Evolutionary conservation across 306 rosid species (phyloP).

Genomic region (Quercus glauca): DNA sequence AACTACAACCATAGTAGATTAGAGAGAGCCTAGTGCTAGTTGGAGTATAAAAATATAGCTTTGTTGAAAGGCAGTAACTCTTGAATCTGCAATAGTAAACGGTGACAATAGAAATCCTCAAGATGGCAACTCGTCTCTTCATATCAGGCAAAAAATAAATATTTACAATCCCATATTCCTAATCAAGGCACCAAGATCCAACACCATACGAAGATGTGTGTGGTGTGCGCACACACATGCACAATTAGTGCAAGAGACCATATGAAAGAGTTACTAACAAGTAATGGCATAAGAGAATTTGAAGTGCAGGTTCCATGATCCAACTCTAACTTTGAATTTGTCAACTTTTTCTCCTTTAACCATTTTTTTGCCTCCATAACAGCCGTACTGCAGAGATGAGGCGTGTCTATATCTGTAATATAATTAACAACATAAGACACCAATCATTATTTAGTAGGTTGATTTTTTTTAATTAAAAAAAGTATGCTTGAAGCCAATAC

Average conservation of each 20-base stretch:
- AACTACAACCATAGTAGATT: neutral
- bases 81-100: neutral
- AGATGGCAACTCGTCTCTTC: neutral
- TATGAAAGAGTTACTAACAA: constrained; percentile 46
- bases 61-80: neutral
- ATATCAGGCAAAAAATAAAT: neutral
- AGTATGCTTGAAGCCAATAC: constrained; percentile 27
- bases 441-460: neutral
- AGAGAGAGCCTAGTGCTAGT: neutral
- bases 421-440: constrained; percentile 14
- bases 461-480: neutral
- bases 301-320: constrained; percentile 47
- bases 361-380: constrained; percentile 87
- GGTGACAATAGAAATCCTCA: neutral
- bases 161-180: neutral
- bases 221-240: neutral
- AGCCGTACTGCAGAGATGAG: constrained; percentile 65
- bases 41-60: neutral
- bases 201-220: neutral
- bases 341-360: constrained; percentile 68
- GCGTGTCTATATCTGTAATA: constrained; percentile 39
- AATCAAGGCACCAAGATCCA: neutral
- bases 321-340: constrained; percentile 49
- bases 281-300: constrained; percentile 34
- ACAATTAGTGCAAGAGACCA: constrained; percentile 2